These are phyloP conservation scores for Boletus rubescentipes DNA, from an alignment of 768 basidiomycete species.

Conservation along the genomic window DNA sequence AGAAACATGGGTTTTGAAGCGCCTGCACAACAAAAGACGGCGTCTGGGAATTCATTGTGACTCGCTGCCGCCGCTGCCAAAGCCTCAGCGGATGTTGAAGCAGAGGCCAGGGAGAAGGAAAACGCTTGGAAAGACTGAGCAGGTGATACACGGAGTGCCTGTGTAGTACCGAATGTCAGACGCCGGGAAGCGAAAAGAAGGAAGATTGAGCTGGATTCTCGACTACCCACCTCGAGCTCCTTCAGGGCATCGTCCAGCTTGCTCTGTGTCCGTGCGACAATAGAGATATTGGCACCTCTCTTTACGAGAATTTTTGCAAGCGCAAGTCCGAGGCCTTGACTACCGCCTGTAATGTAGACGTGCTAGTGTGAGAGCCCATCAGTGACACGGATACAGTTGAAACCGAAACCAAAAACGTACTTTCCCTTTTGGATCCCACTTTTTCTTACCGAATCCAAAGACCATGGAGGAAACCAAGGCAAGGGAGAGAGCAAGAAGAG, in stretches of 20 bases:
- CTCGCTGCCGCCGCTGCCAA: slow-evolving; percentile 57
- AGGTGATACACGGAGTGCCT: slow-evolving; percentile 54
- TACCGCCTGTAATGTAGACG: slow-evolving; percentile 83
- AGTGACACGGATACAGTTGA: background rate
- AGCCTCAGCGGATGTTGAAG: slow-evolving; percentile 55
- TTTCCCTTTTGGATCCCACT: slow-evolving; percentile 52
- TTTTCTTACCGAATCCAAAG: slow-evolving; percentile 29
- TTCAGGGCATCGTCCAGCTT: slow-evolving; percentile 60
- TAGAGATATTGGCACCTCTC: slow-evolving; percentile 79
- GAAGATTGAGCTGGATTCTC: background rate
- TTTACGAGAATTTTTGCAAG: slow-evolving; percentile 64
- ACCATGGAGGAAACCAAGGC: slow-evolving; percentile 15
- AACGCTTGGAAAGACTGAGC: slow-evolving; percentile 64
- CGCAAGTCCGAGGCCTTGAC: slow-evolving; percentile 74
- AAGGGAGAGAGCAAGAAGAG: slow-evolving; percentile 12
- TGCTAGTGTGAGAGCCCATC: slow-evolving; percentile 47
- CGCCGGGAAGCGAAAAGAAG: background rate
- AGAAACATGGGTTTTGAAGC: slow-evolving; percentile 69
- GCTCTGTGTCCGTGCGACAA: slow-evolving; percentile 73
- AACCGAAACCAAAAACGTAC: slow-evolving; percentile 13
- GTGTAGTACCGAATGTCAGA: background rate
- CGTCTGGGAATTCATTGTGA: slow-evolving; percentile 67
- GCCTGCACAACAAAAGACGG: slow-evolving; percentile 80
- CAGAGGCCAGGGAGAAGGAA: slow-evolving; percentile 61
- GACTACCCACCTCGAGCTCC: slow-evolving; percentile 58